Percentiles rank a stretch among this genome's conserved stretches.
Conservation (phyloP, 2,329 filamentous ascomycete genomes). For the Chrysosporium queenslandicum region DNA sequence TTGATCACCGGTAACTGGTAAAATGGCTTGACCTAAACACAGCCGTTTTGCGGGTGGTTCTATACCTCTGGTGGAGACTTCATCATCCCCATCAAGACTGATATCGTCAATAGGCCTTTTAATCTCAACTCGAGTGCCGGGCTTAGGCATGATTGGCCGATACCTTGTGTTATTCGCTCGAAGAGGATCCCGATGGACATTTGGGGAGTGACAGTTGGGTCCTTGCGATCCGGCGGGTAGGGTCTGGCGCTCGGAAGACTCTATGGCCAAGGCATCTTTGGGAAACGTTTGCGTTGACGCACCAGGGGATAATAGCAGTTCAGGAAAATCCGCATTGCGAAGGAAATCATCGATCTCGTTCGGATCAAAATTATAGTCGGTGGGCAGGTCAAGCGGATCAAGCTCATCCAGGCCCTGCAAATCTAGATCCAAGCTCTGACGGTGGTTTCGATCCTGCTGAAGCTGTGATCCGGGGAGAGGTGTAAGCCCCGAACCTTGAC, state of each 20-base stretch:
- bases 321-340: neutral
- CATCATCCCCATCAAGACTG: neutral
- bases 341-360: conserved; percentile 1
- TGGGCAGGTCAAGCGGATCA: neutral
- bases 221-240: neutral
- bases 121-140: neutral
- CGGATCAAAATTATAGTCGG: neutral
- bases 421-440: neutral
- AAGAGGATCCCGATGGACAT: neutral
- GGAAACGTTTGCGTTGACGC: neutral
- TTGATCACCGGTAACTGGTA: neutral
- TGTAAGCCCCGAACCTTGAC: conserved; percentile 36
- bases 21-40: neutral
- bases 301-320: neutral
- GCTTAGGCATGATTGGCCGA: neutral
- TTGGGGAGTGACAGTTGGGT: neutral
- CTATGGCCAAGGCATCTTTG: neutral
- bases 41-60: conserved; percentile 1
- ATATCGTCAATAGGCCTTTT: conserved; percentile 1
- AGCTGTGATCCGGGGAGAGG: conserved; percentile 32
- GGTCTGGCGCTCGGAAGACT: neutral
- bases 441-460: conserved; percentile 16
- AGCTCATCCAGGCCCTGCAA: conserved; percentile 1
- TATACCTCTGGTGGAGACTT: neutral
- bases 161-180: neutral